Percentiles rank a stretch among this genome's conserved stretches.
Conservation (phyloP, 345 rosid genomes). For the Corymbia maculata region DNA sequence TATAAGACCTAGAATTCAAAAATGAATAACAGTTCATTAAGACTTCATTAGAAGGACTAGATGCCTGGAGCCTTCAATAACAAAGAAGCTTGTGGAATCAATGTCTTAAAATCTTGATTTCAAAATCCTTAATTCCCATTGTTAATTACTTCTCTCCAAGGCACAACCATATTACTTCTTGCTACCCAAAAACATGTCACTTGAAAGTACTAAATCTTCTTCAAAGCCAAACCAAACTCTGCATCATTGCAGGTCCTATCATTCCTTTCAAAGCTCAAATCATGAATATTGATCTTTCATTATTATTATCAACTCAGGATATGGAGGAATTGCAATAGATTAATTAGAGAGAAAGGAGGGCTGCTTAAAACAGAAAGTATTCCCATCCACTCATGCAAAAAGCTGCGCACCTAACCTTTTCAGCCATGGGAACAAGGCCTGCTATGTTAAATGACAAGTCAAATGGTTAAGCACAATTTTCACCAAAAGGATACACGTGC, state of each 20-base stretch:
- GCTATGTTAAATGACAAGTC: neutral
- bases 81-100: neutral
- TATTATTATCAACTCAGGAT: neutral
- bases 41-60: neutral
- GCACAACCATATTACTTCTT: neutral
- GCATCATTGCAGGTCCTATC: neutral
- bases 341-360: neutral
- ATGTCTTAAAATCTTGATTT: neutral
- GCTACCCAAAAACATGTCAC: neutral
- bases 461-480: neutral
- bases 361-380: neutral
- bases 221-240: neutral
- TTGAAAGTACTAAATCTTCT: neutral
- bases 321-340: neutral
- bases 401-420: neutral
- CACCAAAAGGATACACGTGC: neutral
- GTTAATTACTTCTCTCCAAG: neutral
- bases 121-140: neutral
- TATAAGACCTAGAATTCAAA: neutral
- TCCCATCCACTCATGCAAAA: neutral
- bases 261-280: neutral
- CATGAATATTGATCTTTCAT: neutral
- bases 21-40: neutral
- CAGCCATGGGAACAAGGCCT: neutral
- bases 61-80: neutral